Evolutionary conservation across 2,329 filamentous ascomycete genomes (phyloP).

Genomic region (Phialemoniopsis sp.): DNA sequence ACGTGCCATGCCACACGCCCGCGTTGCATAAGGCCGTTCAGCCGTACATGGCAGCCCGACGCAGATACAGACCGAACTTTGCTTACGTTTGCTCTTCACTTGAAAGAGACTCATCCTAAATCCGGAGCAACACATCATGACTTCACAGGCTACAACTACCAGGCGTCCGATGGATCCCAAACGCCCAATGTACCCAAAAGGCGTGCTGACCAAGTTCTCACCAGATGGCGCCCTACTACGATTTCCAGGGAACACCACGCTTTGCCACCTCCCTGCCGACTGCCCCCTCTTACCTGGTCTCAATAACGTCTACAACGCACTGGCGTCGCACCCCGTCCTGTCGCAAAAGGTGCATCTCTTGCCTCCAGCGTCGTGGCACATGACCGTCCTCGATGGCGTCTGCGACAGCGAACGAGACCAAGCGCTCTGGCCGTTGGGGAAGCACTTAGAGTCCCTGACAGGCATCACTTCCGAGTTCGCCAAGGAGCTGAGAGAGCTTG

Average conservation of each 20-base stretch:
- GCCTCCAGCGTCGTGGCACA: conserved; percentile 17
- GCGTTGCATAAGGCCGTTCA: no score
- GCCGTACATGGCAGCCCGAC: no score
- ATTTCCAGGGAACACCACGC: conserved; percentile 18
- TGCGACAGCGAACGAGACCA: conserved; percentile 14
- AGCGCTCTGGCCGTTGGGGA: conserved; percentile 15
- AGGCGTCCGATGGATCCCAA: not conserved
- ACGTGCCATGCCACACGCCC: no score
- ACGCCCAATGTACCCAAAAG: conserved; percentile 1
- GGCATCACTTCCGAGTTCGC: conserved; percentile 10
- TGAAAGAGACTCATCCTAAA: not conserved
- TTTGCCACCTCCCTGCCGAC: conserved; percentile 12
- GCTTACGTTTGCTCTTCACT: no score
- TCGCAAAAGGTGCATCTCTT: conserved; percentile 12
- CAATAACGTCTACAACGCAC: conserved; percentile 10
- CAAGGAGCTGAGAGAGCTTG: conserved; percentile 4
- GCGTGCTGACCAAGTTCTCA: conserved; percentile 13
- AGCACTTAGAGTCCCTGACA: conserved; percentile 6
- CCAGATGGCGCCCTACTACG: conserved; percentile 14
- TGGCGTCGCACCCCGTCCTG: conserved; percentile 9
- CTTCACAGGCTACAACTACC: not conserved
- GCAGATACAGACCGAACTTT: no score
- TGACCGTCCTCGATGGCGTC: conserved; percentile 20
- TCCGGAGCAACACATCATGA: no score
- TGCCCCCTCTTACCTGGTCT: conserved; percentile 12